These are phyloP conservation scores for Trichoderma koningiopsis DNA, from an alignment of 2,329 filamentous ascomycete genomes.

Conservation along the genomic window DNA sequence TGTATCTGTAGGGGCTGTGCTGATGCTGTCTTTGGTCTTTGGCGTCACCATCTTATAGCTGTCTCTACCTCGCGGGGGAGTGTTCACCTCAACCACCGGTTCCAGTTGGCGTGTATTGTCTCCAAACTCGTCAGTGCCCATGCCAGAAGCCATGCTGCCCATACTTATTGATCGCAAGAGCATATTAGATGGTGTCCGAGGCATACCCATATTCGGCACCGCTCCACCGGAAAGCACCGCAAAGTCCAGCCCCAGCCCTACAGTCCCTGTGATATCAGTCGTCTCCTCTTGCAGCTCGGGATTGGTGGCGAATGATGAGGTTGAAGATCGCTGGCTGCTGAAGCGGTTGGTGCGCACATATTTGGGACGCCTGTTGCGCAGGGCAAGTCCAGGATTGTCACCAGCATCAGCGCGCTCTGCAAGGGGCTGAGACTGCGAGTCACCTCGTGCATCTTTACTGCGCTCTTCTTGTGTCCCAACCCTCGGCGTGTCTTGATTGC, in stretches of 20 bases:
- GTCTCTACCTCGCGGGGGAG: slow-evolving; percentile 43
- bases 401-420: slow-evolving; percentile 47
- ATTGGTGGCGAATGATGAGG: slow-evolving; percentile 60
- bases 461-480: slow-evolving; percentile 32
- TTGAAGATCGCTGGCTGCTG: slow-evolving; percentile 61
- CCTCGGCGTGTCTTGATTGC: slow-evolving; percentile 19
- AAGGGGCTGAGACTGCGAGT: slow-evolving; percentile 38
- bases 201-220: slow-evolving; percentile 56
- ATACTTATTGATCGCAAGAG: slow-evolving; percentile 80
- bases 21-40: slow-evolving; percentile 55
- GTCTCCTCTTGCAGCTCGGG: slow-evolving; percentile 63
- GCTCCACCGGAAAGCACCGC: slow-evolving; percentile 82
- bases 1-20: slow-evolving; percentile 76
- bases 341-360: slow-evolving; percentile 62
- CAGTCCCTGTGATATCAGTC: slow-evolving; percentile 67
- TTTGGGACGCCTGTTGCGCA: slow-evolving; percentile 55
- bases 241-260: slow-evolving; percentile 71
- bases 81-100: slow-evolving; percentile 53
- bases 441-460: slow-evolving; percentile 36
- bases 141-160: slow-evolving; percentile 77
- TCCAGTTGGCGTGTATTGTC: slow-evolving; percentile 48
- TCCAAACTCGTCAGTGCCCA: slow-evolving; percentile 62
- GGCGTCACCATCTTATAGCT: slow-evolving; percentile 68
- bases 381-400: slow-evolving; percentile 49
- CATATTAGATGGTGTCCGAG: slow-evolving; percentile 54